A percentile compares a stretch with the other conserved stretches of the same genome.
Evolutionary conservation across 2,329 filamentous ascomycete genomes (phyloP).

Genomic region (Cladosporium colombiae): DNA sequence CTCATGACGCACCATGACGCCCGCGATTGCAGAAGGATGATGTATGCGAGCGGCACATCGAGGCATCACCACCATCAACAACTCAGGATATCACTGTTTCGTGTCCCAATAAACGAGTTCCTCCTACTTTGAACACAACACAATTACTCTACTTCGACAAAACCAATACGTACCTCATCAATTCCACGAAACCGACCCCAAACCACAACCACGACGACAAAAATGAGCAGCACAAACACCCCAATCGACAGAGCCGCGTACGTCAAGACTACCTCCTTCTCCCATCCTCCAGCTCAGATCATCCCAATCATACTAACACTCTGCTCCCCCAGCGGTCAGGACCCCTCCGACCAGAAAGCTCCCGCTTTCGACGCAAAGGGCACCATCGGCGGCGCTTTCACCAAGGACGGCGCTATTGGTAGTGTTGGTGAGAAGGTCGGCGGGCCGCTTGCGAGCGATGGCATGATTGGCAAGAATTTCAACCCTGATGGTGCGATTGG

Average conservation of each 20-base stretch:
- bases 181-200: neutral
- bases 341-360: slow-evolving; percentile 25
- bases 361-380: slow-evolving; percentile 36
- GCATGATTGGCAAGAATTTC: slow-evolving; percentile 43
- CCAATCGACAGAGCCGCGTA: slow-evolving; percentile 26
- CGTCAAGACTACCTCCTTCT: neutral
- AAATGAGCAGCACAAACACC: slow-evolving; percentile 32
- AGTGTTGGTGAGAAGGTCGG: slow-evolving; percentile 41
- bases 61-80: neutral
- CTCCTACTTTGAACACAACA: too few relatives aligned
- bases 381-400: slow-evolving; percentile 40
- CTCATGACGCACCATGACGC: slow-evolving; percentile 25
- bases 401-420: slow-evolving; percentile 39
- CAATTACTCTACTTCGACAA: too few relatives aligned
- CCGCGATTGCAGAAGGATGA: slow-evolving; percentile 10
- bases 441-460: slow-evolving; percentile 40
- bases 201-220: neutral
- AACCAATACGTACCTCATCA: neutral
- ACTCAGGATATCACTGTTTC: neutral
- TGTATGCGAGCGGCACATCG: slow-evolving; percentile 2
- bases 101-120: too few relatives aligned
- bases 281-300: neutral
- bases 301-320: slow-evolving; percentile 9
- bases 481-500: slow-evolving; percentile 40
- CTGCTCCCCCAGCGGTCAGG: slow-evolving; percentile 30